Evolutionary conservation across 192 early-diverging fungal genomes (phyloP), one percentile per base, ranked within the genome.

Genomic region (Pilobolus umbonatus): DNA sequence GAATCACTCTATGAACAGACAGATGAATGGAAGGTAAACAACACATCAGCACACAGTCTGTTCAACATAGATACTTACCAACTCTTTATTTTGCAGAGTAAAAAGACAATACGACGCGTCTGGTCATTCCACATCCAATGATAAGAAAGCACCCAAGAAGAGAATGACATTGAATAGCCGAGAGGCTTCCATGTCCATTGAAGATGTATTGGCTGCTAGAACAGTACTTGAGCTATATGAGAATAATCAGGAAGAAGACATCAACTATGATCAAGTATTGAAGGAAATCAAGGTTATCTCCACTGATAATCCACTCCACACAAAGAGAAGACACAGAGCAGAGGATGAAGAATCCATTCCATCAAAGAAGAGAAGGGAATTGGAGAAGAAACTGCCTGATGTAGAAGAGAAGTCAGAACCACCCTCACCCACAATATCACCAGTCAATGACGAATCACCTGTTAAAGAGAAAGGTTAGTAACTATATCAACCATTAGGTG

Each of bases 131-230:
- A n/a, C 40, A 29, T 17, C 31, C 14, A n/a, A n/a, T n/a, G 60
- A 62, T 36, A 67, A 65, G 26, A 79, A 75, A 38, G 57, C 69
- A 17, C 72, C 78, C 25, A 80, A 80, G 34, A 77, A 77, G 58
- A 48, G 78, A 17, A 80, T 72, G 64, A 80, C 78, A 3, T 64
- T 77, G 65, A 80, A 80, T 49, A 77, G 75, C n/a, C 69, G 72
- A 42, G 78, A 80, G 46, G 75, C 78, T 14, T 75, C 75, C 15
- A 64, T 80, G 29, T 74, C 78, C 2, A 43, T 80, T 25, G 73
- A 74, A 40, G 65, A 77, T 45, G 70, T 79, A 47, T 60, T 79
- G 34, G 64, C 64, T 21, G 50, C 56, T 10, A 57, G 64, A 35
- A 49, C 51, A 10, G 64, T 49, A 9, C 48, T 65, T 52, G 64